These are phyloP conservation scores for Paramecium bursaria DNA, from an alignment of 73 alveolate genomes.

Conservation along the genomic window DNA sequence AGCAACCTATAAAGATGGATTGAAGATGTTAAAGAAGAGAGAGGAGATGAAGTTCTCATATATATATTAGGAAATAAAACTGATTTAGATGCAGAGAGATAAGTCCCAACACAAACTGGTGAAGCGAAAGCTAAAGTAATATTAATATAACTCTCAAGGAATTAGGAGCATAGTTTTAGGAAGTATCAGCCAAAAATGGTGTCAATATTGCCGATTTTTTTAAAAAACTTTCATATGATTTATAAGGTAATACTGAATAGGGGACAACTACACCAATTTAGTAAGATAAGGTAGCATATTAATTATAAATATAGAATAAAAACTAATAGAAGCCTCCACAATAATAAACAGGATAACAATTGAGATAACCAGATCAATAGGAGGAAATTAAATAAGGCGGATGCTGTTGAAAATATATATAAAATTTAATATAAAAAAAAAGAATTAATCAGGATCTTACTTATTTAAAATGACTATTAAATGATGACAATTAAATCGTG, in stretches of 20 bases:
- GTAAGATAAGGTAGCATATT: too few relatives aligned
- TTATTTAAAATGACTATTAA: too few relatives aligned
- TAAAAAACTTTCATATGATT: conserved; percentile 57
- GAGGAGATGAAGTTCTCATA: conserved; percentile 70
- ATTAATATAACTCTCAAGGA: conserved; percentile 2
- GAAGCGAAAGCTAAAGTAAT: conserved; percentile 56
- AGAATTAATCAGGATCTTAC: too few relatives aligned
- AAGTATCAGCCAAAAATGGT: conserved; percentile 70
- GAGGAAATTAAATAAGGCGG: too few relatives aligned
- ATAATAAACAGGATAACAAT: too few relatives aligned
- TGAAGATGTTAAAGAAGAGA: conserved; percentile 66
- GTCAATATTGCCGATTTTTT: conserved; percentile 55
- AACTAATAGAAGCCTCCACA: too few relatives aligned
- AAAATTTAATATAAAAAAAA: too few relatives aligned
- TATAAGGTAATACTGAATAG: conserved; percentile 19
- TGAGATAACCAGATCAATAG: too few relatives aligned
- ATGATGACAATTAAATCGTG: too few relatives aligned
- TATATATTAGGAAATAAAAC: conserved; percentile 65
- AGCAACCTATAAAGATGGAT: conserved; percentile 44
- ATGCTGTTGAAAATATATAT: too few relatives aligned
- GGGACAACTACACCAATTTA: not conserved
- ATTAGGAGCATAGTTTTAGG: conserved; percentile 61
- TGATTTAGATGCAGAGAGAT: conserved; percentile 48
- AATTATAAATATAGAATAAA: too few relatives aligned
- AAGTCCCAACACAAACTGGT: not conserved